Percentiles rank a stretch among this genome's conserved stretches.
These are phyloP conservation scores for Boletus sp. DNA, from an alignment of 768 basidiomycete genomes.

Conservation along the genomic window DNA sequence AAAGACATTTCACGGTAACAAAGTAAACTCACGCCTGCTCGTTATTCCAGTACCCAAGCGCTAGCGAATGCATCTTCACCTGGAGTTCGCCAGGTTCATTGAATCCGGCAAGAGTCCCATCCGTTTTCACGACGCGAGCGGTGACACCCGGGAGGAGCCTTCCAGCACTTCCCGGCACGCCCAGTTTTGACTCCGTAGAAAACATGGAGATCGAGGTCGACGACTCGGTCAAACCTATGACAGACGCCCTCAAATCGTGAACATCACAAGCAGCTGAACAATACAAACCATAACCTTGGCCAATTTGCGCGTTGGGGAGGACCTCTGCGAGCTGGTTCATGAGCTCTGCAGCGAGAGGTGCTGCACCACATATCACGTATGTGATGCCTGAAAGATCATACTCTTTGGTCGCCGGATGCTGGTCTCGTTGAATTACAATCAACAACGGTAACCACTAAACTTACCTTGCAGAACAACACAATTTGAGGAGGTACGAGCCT, in stretches of 20 bases:
- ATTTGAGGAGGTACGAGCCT: constrained; percentile 68
- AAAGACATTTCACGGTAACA: neutral
- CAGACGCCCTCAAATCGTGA: neutral
- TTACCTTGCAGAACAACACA: constrained; percentile 64
- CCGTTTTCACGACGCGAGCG: constrained; percentile 53
- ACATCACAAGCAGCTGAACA: neutral
- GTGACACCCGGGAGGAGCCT: constrained; percentile 51
- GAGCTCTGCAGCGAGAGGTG: constrained; percentile 60
- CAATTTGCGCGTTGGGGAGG: constrained; percentile 59
- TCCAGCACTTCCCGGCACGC: constrained; percentile 51
- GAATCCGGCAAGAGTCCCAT: constrained; percentile 54
- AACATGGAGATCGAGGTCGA: constrained; percentile 52
- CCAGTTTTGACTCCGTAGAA: constrained; percentile 45
- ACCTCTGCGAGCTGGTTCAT: constrained; percentile 43
- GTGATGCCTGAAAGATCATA: constrained; percentile 53
- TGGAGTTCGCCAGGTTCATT: constrained; percentile 63
- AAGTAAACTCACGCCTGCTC: constrained; percentile 52
- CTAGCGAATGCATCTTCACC: constrained; percentile 42
- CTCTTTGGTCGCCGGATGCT: constrained; percentile 53
- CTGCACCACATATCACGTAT: constrained; percentile 57
- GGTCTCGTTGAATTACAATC: neutral
- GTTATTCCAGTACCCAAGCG: constrained; percentile 51
- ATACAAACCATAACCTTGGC: constrained; percentile 59
- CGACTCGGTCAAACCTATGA: constrained; percentile 65
- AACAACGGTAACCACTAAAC: neutral